Base-by-base conservation (phyloP, 345 rosid genomes). In the Sisymbrium altissimum region DNA sequence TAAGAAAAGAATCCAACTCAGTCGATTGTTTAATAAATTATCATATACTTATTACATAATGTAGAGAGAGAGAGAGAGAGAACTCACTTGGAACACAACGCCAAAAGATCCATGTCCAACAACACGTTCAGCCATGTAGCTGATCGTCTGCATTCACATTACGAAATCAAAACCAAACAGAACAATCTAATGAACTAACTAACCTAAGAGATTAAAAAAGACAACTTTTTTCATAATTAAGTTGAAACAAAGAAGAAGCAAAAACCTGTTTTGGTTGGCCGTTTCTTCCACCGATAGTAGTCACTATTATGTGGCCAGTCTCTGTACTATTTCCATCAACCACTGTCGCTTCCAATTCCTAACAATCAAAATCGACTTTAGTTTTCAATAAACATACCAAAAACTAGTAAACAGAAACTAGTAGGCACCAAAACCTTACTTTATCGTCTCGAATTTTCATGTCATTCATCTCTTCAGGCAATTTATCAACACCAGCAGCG, bases 61-160 rank as follows among this genome's bases (percentile, higher is more conserved):
- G 17, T 9, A 25, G 32, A 18, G 21, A 48, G 19, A 21, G 17
- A 0, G 0, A 60, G 29, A 36, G 50, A 59, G 17, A 63, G 60
- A 57, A 69, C 72, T 69, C 52, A 95, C 99, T 89, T 95, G 99
- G 65, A 95, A 95, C 19, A 95, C 99, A 83, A 95, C 93, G 9
- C 99, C 99, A 27, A 95, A 95, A 41, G 99, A 95, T 63, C 99
- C 99, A 3, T 90, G 95, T 32, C 99, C 99, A 59, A 95, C 97
- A 80, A 86, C 91, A 44, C 98, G 99, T 72, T 95, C 99, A 7
- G 99, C 99, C 98, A 95, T 92, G 84, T 92, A 95, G 80, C 97
- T 95, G 50, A 95, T 90, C 4, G 98, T 92, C 99, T 95, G 81
- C 10, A 81, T 68, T 74, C 27, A 75, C 30, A 66, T 61, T 46